phyloP scores from a whole-genome alignment of 129 eudicot species.

The Kitagawia praeruptora region DNA sequence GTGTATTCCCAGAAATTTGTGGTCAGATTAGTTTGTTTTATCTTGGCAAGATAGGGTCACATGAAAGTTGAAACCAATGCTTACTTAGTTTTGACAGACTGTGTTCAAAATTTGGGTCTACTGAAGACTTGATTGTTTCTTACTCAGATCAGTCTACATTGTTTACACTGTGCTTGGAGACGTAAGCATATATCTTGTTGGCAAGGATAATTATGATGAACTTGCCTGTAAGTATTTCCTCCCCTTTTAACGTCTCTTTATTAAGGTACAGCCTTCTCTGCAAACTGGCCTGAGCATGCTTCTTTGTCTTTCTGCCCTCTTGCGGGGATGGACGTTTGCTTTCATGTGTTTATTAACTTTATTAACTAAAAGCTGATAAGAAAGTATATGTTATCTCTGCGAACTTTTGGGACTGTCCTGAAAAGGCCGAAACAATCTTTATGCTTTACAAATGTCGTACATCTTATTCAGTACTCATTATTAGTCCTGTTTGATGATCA shows the following conservation, averaged over 20 bases:
- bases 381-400: neutral
- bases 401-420: neutral
- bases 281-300: neutral
- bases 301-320: neutral
- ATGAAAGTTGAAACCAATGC: neutral
- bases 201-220: conserved; percentile 99
- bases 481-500: neutral
- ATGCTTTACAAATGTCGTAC: neutral
- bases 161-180: conserved; percentile 97
- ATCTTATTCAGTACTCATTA: neutral
- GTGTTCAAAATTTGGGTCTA: neutral
- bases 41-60: neutral
- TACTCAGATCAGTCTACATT: conserved; percentile 81
- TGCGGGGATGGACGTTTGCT: neutral
- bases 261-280: neutral
- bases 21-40: neutral
- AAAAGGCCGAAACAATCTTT: neutral
- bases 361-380: neutral
- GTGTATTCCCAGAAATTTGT: neutral
- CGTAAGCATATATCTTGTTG: conserved; percentile 80
- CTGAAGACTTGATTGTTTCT: conserved; percentile 3
- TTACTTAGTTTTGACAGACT: neutral
- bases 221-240: conserved; percentile 68
- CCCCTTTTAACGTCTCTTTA: neutral
- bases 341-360: too few relatives aligned